Conservation (phyloP, 306 rosid species). For the Bauhinia variegata region DNA sequence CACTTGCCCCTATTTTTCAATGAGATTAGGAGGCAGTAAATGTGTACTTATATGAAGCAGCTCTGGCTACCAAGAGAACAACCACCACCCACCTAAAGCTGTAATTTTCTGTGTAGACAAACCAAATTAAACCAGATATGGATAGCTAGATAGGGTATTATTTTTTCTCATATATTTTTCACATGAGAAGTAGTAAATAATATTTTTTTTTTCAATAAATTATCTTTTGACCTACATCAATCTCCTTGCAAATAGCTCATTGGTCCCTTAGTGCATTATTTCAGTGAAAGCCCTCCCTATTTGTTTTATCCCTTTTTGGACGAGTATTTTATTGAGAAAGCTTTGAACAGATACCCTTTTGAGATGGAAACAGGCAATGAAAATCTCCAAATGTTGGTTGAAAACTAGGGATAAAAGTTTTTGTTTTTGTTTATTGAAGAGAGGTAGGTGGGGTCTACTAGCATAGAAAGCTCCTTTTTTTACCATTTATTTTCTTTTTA, state of each 20-base stretch:
- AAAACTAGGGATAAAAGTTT: constrained; percentile 46
- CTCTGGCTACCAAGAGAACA: constrained; percentile 49
- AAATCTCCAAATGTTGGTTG: constrained; percentile 52
- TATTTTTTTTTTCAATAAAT: too few relatives aligned
- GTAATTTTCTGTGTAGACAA: constrained; percentile 30
- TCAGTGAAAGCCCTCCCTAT: not conserved
- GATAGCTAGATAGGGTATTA: too few relatives aligned
- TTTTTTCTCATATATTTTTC: too few relatives aligned
- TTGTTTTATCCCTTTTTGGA: not conserved
- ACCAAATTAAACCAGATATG: constrained; percentile 32
- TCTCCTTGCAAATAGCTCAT: too few relatives aligned
- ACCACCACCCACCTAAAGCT: constrained; percentile 53
- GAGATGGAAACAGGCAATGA: constrained; percentile 37
- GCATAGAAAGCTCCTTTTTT: constrained; percentile 38
- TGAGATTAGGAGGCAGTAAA: constrained; percentile 40
- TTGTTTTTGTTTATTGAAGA: constrained; percentile 11
- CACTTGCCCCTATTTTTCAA: too few relatives aligned
- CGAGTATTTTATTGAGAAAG: not conserved
- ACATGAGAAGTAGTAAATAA: too few relatives aligned
- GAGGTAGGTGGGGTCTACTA: constrained; percentile 40
- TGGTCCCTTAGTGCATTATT: too few relatives aligned
- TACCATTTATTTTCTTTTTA: too few relatives aligned
- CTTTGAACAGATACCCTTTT: constrained; percentile 32
- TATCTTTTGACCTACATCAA: too few relatives aligned
- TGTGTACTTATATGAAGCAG: constrained; percentile 41